Base-by-base conservation (phyloP, 768 basidiomycete genomes). In the Suillus decipiens region DNA sequence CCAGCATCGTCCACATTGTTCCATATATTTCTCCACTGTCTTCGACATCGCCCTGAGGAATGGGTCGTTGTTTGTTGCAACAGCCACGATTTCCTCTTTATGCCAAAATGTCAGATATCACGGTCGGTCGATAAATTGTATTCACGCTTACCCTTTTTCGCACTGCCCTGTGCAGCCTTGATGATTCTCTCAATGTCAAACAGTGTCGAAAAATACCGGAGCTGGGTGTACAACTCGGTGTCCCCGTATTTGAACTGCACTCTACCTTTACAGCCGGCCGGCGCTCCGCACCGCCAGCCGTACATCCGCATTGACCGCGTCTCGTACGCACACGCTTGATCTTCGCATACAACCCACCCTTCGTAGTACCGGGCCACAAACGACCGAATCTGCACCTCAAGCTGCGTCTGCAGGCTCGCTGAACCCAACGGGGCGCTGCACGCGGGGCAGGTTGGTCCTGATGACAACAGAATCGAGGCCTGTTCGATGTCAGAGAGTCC, bases 291-390 rank as follows among this genome's bases (percentile, higher is more conserved):
- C 57, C 89, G 80, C 37, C 88, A 84, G 7, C 94, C 95, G 73
- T 95, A 96, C 0, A 98, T 93, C 41, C 91, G 82, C 93, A 98
- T 96, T 83, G 89, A 92, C 22, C 97, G 82, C n/a, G 96, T 95
- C 42, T 92, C 84, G 64, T 87, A 82, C 10, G 85, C 85, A 71
- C 97, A 99, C 0, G 89, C 89, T 24, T 85, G 79, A 65, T 98
- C 97, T 68, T 95, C 84, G 76, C 97, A 99, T 6, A 90, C 78
- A 1, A 85, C 89, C 92, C 92, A 96, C 1, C 88, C 88, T 69
- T 97, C 87, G 71, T 99, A 99, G 75, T 96, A 98, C 68, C 81
- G 84, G 9, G 80, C 77, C 56, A 99, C 89, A 65, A 85, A 86
- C 2, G 82, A 76, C 0, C 96, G 87, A 58, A 98, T 90, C 68